phyloP scores from a whole-genome alignment of 2,329 filamentous ascomycete species.

The Aspergillus novofumigatus region DNA sequence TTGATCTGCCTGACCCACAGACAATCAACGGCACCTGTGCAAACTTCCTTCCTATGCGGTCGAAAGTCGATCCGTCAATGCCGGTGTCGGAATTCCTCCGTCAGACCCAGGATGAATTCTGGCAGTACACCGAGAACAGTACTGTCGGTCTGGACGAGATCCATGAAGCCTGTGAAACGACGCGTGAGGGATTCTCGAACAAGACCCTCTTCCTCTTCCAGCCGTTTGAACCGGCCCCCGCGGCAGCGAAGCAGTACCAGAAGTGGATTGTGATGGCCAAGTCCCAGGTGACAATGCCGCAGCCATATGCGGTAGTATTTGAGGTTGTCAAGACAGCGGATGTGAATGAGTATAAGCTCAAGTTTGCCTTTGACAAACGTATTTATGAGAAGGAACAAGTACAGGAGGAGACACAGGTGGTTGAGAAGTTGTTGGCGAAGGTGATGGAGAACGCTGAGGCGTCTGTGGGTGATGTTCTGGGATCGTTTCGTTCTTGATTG shows the following conservation, averaged over 20 bases:
- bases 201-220: slow-evolving; percentile 29
- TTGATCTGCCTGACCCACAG: slow-evolving; percentile 33
- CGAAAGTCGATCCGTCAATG: slow-evolving; percentile 6
- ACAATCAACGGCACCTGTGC: slow-evolving; percentile 35
- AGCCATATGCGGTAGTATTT: not conserved
- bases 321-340: not conserved
- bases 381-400: not conserved
- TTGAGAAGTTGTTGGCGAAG: not conserved
- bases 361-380: not conserved
- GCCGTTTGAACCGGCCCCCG: slow-evolving; percentile 26
- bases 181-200: slow-evolving; percentile 11
- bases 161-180: slow-evolving; percentile 15
- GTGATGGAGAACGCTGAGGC: not conserved
- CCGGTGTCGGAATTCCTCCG: slow-evolving; percentile 15
- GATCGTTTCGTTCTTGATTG: not conserved
- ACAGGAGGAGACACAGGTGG: not conserved
- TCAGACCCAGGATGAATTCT: slow-evolving; percentile 24
- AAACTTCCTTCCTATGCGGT: slow-evolving; percentile 37
- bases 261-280: not conserved
- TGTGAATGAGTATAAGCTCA: not conserved
- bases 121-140: slow-evolving; percentile 27
- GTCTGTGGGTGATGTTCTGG: not conserved
- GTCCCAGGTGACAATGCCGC: not conserved
- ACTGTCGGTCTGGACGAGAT: slow-evolving; percentile 25
- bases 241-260: slow-evolving; percentile 2